These are phyloP conservation scores for Boletus reticulatus DNA, from an alignment of 768 basidiomycete genomes.

Conservation along the genomic window DNA sequence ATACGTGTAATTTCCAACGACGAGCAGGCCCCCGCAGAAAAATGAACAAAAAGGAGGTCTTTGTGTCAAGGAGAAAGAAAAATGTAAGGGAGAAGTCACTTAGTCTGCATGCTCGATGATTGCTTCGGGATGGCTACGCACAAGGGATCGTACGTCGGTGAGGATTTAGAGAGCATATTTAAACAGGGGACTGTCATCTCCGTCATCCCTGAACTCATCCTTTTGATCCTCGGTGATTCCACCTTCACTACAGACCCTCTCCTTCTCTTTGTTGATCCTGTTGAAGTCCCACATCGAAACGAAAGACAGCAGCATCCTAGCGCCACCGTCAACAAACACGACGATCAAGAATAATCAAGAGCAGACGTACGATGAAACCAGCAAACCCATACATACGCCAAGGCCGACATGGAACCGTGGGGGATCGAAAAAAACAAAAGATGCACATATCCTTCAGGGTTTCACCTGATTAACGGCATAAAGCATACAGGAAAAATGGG, in stretches of 20 bases:
- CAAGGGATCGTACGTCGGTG: not conserved
- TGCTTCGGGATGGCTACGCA: no score
- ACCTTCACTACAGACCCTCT: conserved; percentile 39
- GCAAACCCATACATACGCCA: conserved; percentile 22
- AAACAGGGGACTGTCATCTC: conserved; percentile 55
- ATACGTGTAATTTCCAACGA: no score
- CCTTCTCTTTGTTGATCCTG: conserved; percentile 47
- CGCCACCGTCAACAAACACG: conserved; percentile 25
- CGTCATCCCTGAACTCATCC: conserved; percentile 43
- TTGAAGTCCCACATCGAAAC: conserved; percentile 46
- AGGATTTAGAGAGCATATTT: conserved; percentile 31
- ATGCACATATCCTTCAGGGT: conserved; percentile 35
- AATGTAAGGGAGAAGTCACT: not conserved
- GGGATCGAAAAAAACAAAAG: conserved; percentile 40
- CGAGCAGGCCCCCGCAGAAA: no score
- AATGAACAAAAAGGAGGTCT: no score
- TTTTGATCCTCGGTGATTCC: conserved; percentile 39
- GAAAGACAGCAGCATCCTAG: conserved; percentile 37
- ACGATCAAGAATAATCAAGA: conserved; percentile 1
- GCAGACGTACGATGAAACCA: conserved; percentile 22
- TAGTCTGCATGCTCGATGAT: no score
- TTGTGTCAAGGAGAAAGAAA: no score
- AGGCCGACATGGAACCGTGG: conserved; percentile 38
- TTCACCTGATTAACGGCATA: not conserved
- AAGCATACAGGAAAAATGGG: conserved; percentile 11